Base-by-base conservation (phyloP, 768 basidiomycete genomes). In the Boletus reticuloceps region DNA sequence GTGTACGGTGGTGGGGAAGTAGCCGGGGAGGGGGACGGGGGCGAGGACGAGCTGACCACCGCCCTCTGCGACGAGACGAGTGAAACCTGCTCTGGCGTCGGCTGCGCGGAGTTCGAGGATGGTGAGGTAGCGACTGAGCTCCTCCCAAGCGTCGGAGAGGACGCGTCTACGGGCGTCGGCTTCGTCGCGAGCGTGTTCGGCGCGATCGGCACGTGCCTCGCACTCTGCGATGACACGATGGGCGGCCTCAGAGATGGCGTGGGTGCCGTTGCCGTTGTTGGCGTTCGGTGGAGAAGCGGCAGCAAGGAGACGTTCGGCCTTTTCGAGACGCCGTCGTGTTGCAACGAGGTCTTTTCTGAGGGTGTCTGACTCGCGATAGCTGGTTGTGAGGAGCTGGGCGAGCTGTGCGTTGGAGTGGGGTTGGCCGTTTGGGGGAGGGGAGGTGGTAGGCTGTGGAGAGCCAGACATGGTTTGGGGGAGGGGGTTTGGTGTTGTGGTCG, bases 141-240 rank as follows among this genome's bases (percentile, higher is more conserved):
- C 76, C 1, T 62, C 46, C 83, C 84, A 86, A 25, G 72, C 71
- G 19, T 83, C 79, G 22, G 74, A 66, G 37, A 83, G 54, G 52
- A 74, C 68, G 49, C 72, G 72, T 54, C 76, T 63, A 13, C 80
- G 74, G 0, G 79, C 75, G 32, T 82, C 79, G 0, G 79, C 77
- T 12, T 86, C 84, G 62, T 85, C 84, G 48, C 81, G 74, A 5
- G 76, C 78, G 29, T 68, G 64, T 65, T 86, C 83, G 4, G 82
- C 81, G 50, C 73, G 72, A 36, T 74, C 70, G 2, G 77, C 72
- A 50, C 82, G 81, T 29, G 76, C 72, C 56, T 86, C 83, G 55
- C 74, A 77, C 0, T 81, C 75, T 13, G 72, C 56, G 58, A 81
- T 69, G 61, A 74, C 60, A 49, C 74, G 73, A 40, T 70, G 68